phyloP scores from a whole-genome alignment of 78 protist species.

The slime mould (Dictyostelium discoideum) region dicty_2.7 NC_007089.4:2281001-2281500 shows the following conservation, averaged over 20 bases:
- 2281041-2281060: neutral
- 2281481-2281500: neutral
- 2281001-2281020: constrained; percentile 14
- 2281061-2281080: constrained; percentile 4
- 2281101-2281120: neutral
- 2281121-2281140: neutral
- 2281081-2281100: neutral
- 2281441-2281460: neutral
- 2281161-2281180: constrained; percentile 20
- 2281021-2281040: constrained; percentile 14
- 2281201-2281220: neutral
- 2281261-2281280: constrained; percentile 2
- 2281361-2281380: constrained; percentile 32
- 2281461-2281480: neutral
- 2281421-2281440: neutral
- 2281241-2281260: neutral
- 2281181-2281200: neutral
- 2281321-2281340: constrained; percentile 28
- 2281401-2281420: neutral
- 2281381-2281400: neutral
- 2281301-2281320: constrained; percentile 12
- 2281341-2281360: neutral
- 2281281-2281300: constrained; percentile 24
- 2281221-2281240: neutral
- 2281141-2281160: constrained; percentile 21